These are phyloP conservation scores for Fusarium marasasianum DNA, from an alignment of 2,329 filamentous ascomycete genomes.

Conservation along the genomic window DNA sequence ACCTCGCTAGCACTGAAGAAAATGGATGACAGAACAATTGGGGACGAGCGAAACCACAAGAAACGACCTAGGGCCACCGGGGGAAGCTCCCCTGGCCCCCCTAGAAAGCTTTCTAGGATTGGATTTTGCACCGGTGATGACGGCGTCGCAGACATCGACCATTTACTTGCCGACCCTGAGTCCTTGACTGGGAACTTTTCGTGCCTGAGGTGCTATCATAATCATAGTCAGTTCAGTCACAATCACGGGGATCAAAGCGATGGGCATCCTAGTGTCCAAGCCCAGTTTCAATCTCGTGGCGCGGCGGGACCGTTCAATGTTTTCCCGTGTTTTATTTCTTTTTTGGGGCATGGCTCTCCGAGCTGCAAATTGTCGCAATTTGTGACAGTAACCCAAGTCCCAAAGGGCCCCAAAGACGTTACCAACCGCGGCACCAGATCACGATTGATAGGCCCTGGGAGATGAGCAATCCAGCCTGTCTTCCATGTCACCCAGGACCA, in stretches of 20 bases:
- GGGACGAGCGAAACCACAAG: slow-evolving; percentile 28
- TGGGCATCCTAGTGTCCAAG: slow-evolving; percentile 23
- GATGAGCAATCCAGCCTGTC: slow-evolving; percentile 32
- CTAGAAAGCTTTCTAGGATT: slow-evolving; percentile 31
- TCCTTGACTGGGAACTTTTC: slow-evolving; percentile 4
- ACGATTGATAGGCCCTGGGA: slow-evolving; percentile 24
- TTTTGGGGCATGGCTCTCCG: slow-evolving; percentile 29
- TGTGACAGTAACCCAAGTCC: neutral
- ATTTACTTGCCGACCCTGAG: slow-evolving; percentile 21
- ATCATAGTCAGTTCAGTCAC: neutral
- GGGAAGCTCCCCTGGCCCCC: slow-evolving; percentile 32
- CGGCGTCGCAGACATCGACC: slow-evolving; percentile 17
- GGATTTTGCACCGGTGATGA: slow-evolving; percentile 17
- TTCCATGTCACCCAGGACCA: slow-evolving; percentile 16
- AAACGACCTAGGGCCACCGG: slow-evolving; percentile 29
- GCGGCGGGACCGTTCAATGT: slow-evolving; percentile 14
- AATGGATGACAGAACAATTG: slow-evolving; percentile 34
- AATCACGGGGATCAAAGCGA: slow-evolving; percentile 19
- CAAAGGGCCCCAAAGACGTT: neutral
- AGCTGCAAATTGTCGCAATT: slow-evolving; percentile 34
- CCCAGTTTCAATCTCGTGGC: slow-evolving; percentile 27
- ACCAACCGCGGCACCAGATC: slow-evolving; percentile 7
- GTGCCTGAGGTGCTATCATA: slow-evolving; percentile 2
- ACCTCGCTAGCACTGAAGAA: slow-evolving; percentile 21
- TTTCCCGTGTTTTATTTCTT: slow-evolving; percentile 20